These are phyloP conservation scores for Mediolabrus comicus DNA, from an alignment of 108 stramenopile species.

Conservation along the genomic window DNA sequence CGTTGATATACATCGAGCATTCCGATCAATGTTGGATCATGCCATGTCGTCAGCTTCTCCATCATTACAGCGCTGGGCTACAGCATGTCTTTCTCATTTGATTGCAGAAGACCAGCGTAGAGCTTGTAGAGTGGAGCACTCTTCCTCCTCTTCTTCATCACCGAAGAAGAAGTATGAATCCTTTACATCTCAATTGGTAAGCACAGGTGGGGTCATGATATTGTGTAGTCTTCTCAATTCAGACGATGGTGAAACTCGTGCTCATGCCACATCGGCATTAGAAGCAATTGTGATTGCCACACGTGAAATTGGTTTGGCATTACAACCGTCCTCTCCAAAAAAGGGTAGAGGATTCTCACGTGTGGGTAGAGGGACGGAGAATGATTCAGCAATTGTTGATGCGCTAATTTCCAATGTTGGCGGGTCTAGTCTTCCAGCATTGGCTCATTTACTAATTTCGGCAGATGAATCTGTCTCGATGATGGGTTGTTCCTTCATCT, in stretches of 20 bases:
- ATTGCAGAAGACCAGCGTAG: slow-evolving; percentile 76
- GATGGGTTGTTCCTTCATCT: slow-evolving; percentile 71
- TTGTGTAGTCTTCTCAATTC: slow-evolving; percentile 66
- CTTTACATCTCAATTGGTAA: slow-evolving; percentile 61
- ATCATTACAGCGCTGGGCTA: slow-evolving; percentile 79
- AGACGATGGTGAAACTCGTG: slow-evolving; percentile 79
- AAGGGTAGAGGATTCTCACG: slow-evolving; percentile 50
- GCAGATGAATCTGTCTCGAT: slow-evolving; percentile 74
- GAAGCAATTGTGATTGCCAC: slow-evolving; percentile 61
- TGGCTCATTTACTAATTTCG: slow-evolving; percentile 71
- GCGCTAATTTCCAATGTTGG: slow-evolving; percentile 67
- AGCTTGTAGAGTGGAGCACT: slow-evolving; percentile 53
- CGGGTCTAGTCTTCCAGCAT: slow-evolving; percentile 57
- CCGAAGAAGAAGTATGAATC: slow-evolving; percentile 60
- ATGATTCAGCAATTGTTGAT: slow-evolving; percentile 68
- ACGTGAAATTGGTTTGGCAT: slow-evolving; percentile 56
- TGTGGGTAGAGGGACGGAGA: slow-evolving; percentile 28
- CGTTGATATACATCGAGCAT: slow-evolving; percentile 58
- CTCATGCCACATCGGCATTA: slow-evolving; percentile 73
- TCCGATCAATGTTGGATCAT: slow-evolving; percentile 78
- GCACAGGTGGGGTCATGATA: slow-evolving; percentile 78
- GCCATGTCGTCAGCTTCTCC: slow-evolving; percentile 57
- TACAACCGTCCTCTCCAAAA: slow-evolving; percentile 11
- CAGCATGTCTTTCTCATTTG: slow-evolving; percentile 66
- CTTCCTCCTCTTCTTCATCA: slow-evolving; percentile 46